Base-by-base conservation (phyloP, 306 rosid species). In the Prunus salicina region DNA sequence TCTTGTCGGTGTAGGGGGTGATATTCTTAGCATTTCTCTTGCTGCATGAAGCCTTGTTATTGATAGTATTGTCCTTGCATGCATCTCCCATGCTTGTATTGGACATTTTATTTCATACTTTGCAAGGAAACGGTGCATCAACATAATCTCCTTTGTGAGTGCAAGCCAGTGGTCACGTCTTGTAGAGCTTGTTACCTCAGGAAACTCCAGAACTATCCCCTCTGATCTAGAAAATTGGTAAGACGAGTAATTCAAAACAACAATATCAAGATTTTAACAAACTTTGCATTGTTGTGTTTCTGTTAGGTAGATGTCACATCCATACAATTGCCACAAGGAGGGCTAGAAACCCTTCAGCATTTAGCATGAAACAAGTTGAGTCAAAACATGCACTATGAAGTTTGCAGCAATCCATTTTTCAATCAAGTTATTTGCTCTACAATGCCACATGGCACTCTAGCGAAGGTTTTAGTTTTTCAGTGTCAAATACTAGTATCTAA, bases 121-220 rank as follows among this genome's bases (percentile, higher is more conserved):
- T 3, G 83, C 80, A 45, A 92, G 63, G 67, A 96, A 96, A 16
- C 69, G 85, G 80, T 96, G 96, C 80, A 96, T 82, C 64, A 90
- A 76, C 83, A 89, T 82, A 64, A 91, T 83, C 80, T 96, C 99
- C 81, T 81, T 93, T 15, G 83, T 79, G 32, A 96, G 81, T 9
- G 97, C 93, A 41, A 92, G 96, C 99, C 99, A 96, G 68, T 91
- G 98, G 67, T 91, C 97, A 3, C 99, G 96, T 81, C 98, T 96
- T 43, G 98, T 90, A 67, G 96, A 96, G 78, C 98, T 89, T 41
- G 98, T 87, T 28, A 92, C 76, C 86, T 96, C 99, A 5, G 98
- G 99, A 83, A 96, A 92, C 93, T 92, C 99, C 18, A 88, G 55
- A 32, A 85, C 76, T 62, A 88, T 45, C 65, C 67, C 86, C 64